phyloP scores from a whole-genome alignment of 73 alveolate genomes.

The Loxodes magnus region DNA sequence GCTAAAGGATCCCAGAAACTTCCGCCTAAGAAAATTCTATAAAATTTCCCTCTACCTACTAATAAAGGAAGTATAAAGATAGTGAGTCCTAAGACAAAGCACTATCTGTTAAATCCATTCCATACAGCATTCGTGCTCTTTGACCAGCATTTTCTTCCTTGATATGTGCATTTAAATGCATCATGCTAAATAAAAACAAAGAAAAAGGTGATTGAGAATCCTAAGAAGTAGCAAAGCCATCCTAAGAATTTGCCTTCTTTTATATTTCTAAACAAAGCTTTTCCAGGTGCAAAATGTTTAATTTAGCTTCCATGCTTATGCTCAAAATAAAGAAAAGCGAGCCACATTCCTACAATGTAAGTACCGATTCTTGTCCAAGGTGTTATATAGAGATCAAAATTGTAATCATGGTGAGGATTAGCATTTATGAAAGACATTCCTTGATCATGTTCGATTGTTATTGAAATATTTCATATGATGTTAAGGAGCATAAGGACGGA shows the following conservation, averaged over 20 bases:
- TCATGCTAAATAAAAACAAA: neutral
- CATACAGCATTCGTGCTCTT: neutral
- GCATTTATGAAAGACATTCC: too few relatives aligned
- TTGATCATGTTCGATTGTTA: neutral
- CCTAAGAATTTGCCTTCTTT: too few relatives aligned
- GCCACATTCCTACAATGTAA: too few relatives aligned
- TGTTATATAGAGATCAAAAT: too few relatives aligned
- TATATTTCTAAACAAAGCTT: too few relatives aligned
- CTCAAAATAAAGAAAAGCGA: neutral
- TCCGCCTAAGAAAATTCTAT: neutral
- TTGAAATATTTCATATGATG: neutral
- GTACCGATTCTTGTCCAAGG: too few relatives aligned
- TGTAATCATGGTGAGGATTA: too few relatives aligned
- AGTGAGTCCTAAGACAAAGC: slow-evolving; percentile 1
- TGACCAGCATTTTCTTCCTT: neutral
- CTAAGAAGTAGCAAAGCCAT: too few relatives aligned
- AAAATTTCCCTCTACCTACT: neutral
- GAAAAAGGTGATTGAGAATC: too few relatives aligned
- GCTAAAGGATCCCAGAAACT: slow-evolving; percentile 15
- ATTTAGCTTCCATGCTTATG: too few relatives aligned
- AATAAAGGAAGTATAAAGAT: neutral
- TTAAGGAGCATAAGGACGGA: too few relatives aligned
- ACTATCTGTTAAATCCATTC: neutral
- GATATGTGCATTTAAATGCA: neutral
- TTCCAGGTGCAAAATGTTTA: too few relatives aligned